A percentile compares a stretch with the other conserved stretches of the same genome.
Conservation (phyloP, 2,329 filamentous ascomycete species). For the Botrytis tulipae region DNA sequence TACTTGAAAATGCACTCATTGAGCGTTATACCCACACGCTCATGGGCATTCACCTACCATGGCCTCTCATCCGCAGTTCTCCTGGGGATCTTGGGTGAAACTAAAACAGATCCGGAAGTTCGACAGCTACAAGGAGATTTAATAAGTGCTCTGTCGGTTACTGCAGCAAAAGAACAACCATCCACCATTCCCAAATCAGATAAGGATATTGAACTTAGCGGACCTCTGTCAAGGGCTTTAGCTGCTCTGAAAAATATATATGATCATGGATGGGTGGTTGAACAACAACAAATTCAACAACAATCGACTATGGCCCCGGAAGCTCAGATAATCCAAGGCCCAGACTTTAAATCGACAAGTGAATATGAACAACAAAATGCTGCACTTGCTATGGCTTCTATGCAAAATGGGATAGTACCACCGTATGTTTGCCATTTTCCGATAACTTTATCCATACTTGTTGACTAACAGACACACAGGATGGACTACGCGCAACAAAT, state of each 20-base stretch:
- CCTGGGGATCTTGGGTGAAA: conserved; percentile 61
- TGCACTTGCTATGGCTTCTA: conserved; percentile 62
- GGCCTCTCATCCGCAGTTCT: conserved; percentile 64
- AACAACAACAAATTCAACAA: conserved; percentile 44
- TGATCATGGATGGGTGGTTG: conserved; percentile 59
- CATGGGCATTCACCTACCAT: conserved; percentile 68
- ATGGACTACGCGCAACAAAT: conserved; percentile 43
- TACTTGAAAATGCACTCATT: conserved; percentile 68
- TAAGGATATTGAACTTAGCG: conserved; percentile 41
- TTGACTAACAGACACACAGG: conserved; percentile 25
- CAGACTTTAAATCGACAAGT: conserved; percentile 25
- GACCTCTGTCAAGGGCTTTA: conserved; percentile 59
- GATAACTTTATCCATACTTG: not conserved
- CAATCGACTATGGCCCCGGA: conserved; percentile 22
- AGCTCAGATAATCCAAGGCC: conserved; percentile 12
- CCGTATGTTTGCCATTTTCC: conserved; percentile 29
- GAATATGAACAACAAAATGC: conserved; percentile 50
- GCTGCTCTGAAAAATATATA: conserved; percentile 64
- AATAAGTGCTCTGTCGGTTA: conserved; percentile 61
- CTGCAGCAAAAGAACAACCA: conserved; percentile 57
- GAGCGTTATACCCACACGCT: conserved; percentile 63
- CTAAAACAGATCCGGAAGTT: conserved; percentile 61
- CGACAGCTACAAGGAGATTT: conserved; percentile 62
- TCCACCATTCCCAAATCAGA: conserved; percentile 30
- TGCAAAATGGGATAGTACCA: conserved; percentile 54